Conservation (phyloP, 1,139 yeast species). For the Saccharomycopsis crataegensis region DNA sequence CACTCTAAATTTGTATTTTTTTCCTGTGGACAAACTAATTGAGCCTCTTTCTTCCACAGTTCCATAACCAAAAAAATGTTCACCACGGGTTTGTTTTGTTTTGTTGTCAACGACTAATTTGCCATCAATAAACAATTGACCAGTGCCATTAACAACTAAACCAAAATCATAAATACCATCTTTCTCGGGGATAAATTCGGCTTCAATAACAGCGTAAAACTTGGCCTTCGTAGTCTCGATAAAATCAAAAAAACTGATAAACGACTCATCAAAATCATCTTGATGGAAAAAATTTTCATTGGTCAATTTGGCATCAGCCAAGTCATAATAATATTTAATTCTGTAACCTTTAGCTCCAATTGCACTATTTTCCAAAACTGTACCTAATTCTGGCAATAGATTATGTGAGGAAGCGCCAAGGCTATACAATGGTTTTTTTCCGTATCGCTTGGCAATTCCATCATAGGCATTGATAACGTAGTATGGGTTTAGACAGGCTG, state of each 20-base stretch:
- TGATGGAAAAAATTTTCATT: slow-evolving; percentile 24
- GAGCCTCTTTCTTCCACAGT: slow-evolving; percentile 38
- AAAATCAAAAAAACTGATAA: slow-evolving; percentile 16
- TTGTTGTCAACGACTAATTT: slow-evolving; percentile 49
- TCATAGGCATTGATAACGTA: slow-evolving; percentile 35
- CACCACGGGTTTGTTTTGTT: slow-evolving; percentile 43
- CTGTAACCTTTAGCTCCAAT: slow-evolving; percentile 56
- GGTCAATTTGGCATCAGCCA: slow-evolving; percentile 26
- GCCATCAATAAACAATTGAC: slow-evolving; percentile 44
- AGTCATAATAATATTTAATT: slow-evolving; percentile 49
- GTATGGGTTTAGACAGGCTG: slow-evolving; percentile 46
- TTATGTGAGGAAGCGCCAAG: slow-evolving; percentile 38
- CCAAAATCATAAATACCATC: slow-evolving; percentile 47
- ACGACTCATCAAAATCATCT: slow-evolving; percentile 22
- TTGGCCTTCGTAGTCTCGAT: too few relatives aligned
- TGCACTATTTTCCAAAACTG: slow-evolving; percentile 37
- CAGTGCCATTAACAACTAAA: slow-evolving; percentile 45
- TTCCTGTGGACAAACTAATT: slow-evolving; percentile 35
- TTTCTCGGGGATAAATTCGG: slow-evolving; percentile 39
- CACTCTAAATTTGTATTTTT: slow-evolving; percentile 36
- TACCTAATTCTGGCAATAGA: slow-evolving; percentile 38
- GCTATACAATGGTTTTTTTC: slow-evolving; percentile 22
- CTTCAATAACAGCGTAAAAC: slow-evolving; percentile 41
- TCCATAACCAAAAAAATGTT: slow-evolving; percentile 44
- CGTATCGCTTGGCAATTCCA: slow-evolving; percentile 32